Evolutionary conservation across 176 grass and related monocot genomes (phyloP), one percentile per base, ranked within the genome.

Genomic region (Poa annua): DNA sequence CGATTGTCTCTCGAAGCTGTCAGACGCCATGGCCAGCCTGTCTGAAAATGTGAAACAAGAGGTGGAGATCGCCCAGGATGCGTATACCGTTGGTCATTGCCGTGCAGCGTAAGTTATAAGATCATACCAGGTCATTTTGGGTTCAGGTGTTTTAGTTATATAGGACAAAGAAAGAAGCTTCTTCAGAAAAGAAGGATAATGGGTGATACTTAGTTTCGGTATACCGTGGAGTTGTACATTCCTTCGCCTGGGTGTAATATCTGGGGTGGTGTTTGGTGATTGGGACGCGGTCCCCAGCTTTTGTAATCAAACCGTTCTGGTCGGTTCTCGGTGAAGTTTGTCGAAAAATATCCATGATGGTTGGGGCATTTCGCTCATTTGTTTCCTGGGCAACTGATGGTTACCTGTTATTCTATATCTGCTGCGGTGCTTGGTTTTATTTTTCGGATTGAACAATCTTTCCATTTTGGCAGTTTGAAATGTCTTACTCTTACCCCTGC

Each of bases 1-100:
- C 15, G 87, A 90, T 61, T 57, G 68, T 45, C 85, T 92, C 67
- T 90, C 82, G 0, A 90, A 63, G 49, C 91, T 95, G 45, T 81
- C 89, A 4, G 75, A 82, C 47, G 84, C 62, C 25, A 71, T 87
- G 25, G 60, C 89, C 49, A 86, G 70, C 73, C 52, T 88, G 71
- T 85, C 89, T 78, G 92, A 95, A 36, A 88, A 88, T 55, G 89
- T 91, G 50, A 92, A 92, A 84, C 82, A 85, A 35, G 84, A 79
- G 36, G 50, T 71, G 0, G 85, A 95, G 47, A 60, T 63, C 29
- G 92, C 92, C 1, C 59, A 62, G 11, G 42, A 77, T 71, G 87
- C 87, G 16, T 92, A 94, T 66, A 60, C 70, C 48, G 14, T 59
- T 34, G 77, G 71, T 62, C 39, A 3, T 44, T 1, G 53, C 22